Base-by-base conservation (phyloP, 176 grass and related monocot species). In the Phoenix roebelenii region DNA sequence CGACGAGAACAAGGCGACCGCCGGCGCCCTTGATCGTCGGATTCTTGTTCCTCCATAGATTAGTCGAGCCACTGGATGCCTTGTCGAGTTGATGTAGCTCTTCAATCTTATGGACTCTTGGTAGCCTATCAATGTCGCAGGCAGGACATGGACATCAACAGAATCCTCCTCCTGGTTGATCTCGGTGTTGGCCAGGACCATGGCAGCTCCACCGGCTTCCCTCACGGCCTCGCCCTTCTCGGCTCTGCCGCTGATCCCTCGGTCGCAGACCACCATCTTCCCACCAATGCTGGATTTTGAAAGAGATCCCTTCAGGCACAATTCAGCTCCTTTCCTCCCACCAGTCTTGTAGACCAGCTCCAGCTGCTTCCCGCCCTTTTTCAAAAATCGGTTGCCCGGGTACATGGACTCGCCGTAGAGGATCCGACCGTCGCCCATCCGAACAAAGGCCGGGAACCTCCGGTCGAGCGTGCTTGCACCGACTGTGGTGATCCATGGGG, bases 371-470 rank as follows among this genome's bases (percentile, higher is more conserved):
- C 74, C 80, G 58, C 83, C 68, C 55, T 82, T 82, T 87, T 87
- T 84, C 63, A 75, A 84, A 81, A 72, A 70, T 24, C 55, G 59
- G 61, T 76, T 75, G 49, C 82, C 86, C 4, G 86, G 83, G 57
- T 74, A 90, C 91, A 95, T 87, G 63, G 91, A 95, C 61, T 95
- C 91, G 23, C 90, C 86, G 66, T 90, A 95, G 51, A 95, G 52
- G 25, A 90, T 50, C 19, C 58, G 59, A 1, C 83, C 83, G 55
- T 84, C 76, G 49, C 83, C 91, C 22, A 87, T 75, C 4, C 77
- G 76, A 61, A 95, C 71, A 22, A 84, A 81, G 0, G 83, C 77
- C 4, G 90, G 90, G 32, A 95, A 95, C 3, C 83, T 77, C 22
- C 86, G 77, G 59, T 95, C 90, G 17, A 90, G 39, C 0, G 83